Evolutionary conservation across 139 green algal genomes (phyloP).

Genomic region (Micractinium conductrix): DNA sequence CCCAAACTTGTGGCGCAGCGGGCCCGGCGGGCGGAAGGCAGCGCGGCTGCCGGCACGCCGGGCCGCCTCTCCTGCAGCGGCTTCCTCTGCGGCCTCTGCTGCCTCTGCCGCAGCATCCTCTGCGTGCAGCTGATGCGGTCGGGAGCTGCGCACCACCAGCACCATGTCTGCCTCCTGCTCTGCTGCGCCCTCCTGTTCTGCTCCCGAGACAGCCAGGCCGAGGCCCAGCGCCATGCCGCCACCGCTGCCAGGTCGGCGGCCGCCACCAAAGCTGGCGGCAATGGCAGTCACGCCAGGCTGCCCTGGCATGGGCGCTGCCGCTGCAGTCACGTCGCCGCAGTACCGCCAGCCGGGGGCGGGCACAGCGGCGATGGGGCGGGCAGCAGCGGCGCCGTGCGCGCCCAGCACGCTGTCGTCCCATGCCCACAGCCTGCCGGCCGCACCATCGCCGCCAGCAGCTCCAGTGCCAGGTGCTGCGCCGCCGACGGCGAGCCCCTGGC

Average conservation of each 20-base stretch:
- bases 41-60: not conserved
- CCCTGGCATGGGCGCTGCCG: not conserved
- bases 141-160: conserved; percentile 24
- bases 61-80: not conserved
- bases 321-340: conserved; percentile 1
- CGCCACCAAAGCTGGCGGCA: not conserved
- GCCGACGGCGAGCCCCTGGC: too few relatives aligned
- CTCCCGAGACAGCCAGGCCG: not conserved
- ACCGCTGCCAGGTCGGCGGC: not conserved
- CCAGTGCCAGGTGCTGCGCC: too few relatives aligned
- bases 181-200: not conserved
- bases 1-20: conserved; percentile 21
- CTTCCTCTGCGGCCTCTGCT: not conserved
- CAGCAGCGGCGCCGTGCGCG: not conserved
- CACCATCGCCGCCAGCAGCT: not conserved
- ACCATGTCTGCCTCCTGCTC: not conserved
- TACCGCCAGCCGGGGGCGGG: conserved; percentile 14
- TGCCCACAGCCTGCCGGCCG: not conserved
- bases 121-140: not conserved
- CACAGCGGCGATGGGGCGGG: not conserved
- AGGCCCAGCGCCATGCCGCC: not conserved
- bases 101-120: not conserved
- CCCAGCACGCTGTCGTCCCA: conserved; percentile 26
- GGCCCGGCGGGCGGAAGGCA: conserved; percentile 27
- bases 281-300: not conserved